Evolutionary conservation across 2,329 filamentous ascomycete species (phyloP).

Genomic region (Aspergillus japonicus): DNA sequence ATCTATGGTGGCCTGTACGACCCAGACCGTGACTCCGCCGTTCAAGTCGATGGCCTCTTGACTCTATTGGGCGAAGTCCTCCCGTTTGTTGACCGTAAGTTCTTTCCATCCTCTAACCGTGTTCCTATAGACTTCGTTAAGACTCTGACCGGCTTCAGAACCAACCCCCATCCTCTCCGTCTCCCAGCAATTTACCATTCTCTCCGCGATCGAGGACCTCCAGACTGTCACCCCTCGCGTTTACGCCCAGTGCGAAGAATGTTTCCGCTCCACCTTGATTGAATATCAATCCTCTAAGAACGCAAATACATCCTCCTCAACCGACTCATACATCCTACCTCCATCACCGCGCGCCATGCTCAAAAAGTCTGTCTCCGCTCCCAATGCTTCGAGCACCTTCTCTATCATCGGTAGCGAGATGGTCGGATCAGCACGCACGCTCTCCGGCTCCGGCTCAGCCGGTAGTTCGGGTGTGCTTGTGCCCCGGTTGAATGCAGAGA

Average conservation of each 20-base stretch:
- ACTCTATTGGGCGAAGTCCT: slow-evolving; percentile 80
- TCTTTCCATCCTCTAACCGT: neutral
- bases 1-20: slow-evolving; percentile 91
- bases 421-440: slow-evolving; percentile 50
- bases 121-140: neutral
- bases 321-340: slow-evolving; percentile 26
- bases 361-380: slow-evolving; percentile 58
- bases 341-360: slow-evolving; percentile 66
- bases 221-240: slow-evolving; percentile 73
- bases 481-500: slow-evolving; percentile 25
- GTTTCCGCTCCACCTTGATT: slow-evolving; percentile 71
- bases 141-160: slow-evolving; percentile 32
- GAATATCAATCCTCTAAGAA: slow-evolving; percentile 61
- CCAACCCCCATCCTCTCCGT: slow-evolving; percentile 62
- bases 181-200: slow-evolving; percentile 70
- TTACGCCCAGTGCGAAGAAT: slow-evolving; percentile 72
- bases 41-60: slow-evolving; percentile 83
- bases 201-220: slow-evolving; percentile 77
- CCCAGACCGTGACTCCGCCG: slow-evolving; percentile 72
- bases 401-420: slow-evolving; percentile 73
- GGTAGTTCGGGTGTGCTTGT: slow-evolving; percentile 54
- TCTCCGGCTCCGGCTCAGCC: slow-evolving; percentile 48
- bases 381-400: slow-evolving; percentile 60
- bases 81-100: slow-evolving; percentile 66
- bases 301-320: slow-evolving; percentile 12